Percentiles rank a stretch among this genome's conserved stretches.
Conservation (phyloP, 805 yeast genomes). For the Saturnispora quitensis region DNA sequence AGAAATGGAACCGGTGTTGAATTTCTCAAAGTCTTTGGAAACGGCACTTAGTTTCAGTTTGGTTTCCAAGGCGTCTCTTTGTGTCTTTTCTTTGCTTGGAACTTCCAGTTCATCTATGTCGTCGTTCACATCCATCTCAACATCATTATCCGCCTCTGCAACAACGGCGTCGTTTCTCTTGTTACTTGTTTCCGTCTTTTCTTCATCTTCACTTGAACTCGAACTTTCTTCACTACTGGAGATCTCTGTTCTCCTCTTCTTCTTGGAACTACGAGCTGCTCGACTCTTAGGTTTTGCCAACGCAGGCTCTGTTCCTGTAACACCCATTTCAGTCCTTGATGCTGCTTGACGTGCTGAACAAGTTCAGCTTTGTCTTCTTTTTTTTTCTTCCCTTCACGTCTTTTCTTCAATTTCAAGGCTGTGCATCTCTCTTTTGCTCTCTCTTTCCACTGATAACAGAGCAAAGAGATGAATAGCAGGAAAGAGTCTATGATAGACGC, state of each 20-base stretch:
- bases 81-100: not conserved
- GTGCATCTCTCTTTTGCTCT: not conserved
- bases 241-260: slow-evolving; percentile 79
- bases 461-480: not conserved
- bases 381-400: not conserved
- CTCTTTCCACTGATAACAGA: not conserved
- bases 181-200: slow-evolving; percentile 13
- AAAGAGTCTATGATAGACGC: not conserved
- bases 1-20: not conserved
- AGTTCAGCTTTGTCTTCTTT: not conserved
- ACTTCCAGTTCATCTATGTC: not conserved
- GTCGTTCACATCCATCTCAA: not conserved
- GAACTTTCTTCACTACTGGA: slow-evolving; percentile 35
- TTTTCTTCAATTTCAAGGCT: not conserved
- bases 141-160: not conserved
- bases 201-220: slow-evolving; percentile 2
- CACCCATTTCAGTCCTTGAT: not conserved
- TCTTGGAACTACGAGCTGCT: slow-evolving; percentile 40
- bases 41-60: not conserved
- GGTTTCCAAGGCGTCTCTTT: slow-evolving; percentile 4
- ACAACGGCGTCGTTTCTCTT: slow-evolving; percentile 5
- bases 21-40: not conserved
- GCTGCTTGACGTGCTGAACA: not conserved
- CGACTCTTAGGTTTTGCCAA: not conserved
- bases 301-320: not conserved